Base-by-base conservation (phyloP, 83 land plant genomes). In the Picea abies region DNA sequence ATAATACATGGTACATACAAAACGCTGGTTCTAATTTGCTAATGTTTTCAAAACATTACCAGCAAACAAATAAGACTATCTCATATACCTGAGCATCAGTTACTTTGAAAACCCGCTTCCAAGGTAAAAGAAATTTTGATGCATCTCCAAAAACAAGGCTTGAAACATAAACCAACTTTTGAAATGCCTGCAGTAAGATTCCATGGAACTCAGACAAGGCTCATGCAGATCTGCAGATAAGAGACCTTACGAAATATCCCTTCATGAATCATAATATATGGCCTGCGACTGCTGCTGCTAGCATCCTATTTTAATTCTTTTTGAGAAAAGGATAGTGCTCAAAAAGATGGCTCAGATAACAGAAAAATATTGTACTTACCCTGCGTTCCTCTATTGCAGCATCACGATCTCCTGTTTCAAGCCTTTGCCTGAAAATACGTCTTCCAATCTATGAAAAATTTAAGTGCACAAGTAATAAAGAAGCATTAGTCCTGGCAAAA, bases 61-160 rank as follows among this genome's bases (percentile, higher is more conserved):
- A 58, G 39, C 22, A 58, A 79, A 39, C 9, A 35, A 71, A 77
- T 19, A 73, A 41, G 16, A 67, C 22, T 32, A 47, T 52, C 17
- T 41, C 22, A 25, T 73, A 56, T 86, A 95, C 99, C 92, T 97
- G 98, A 44, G 99, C 29, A 88, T 97, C 97, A 39, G 99, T 94
- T 29, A 97, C 90, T 65, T 93, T 93, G 84, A 97, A 97, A 81
- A 97, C 92, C 73, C 99, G 95, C 83, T 97, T 97, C 99, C 99
- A 97, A 56, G 99, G 99, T 80, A 97, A 87, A 76, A 96, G 95
- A 82, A 96, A 97, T 71, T 84, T 87, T 68, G 99, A 94, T 69
- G 99, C 99, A 29, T 96, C 98, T 37, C 99, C 99, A 90, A 97
- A 97, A 0, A 96, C 97, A 71, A 97, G 91, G 44, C 81, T 90